Evolutionary conservation across 1,139 yeast species (phyloP), one percentile per base, ranked within the genome.

Genomic region (Insectozyma bohioensis): DNA sequence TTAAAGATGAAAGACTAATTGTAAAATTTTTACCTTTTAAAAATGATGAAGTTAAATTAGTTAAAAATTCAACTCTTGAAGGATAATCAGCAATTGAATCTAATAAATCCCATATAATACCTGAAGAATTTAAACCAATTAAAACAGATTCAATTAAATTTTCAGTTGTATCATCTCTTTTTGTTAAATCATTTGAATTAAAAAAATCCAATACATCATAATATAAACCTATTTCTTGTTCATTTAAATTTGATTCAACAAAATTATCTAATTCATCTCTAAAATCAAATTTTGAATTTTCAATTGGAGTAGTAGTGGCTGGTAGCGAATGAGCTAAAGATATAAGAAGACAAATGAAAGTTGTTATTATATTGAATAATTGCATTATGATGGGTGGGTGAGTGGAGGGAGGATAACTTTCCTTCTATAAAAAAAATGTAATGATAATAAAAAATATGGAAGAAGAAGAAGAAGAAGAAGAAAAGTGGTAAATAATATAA

Each of bases 71-170:
- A 35, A 66, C 49, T 32, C 63, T 46, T 20, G 42, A 42, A 2
- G 67, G 60, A 33, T 56, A 47, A 21, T 52, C 60, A 12, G 68
- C 68, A 30, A 65, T 49, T 24, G 56, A 54, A 41, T 69, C 70
- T 31, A 69, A 56, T 13, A 58, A 50, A 9, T 51, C 48, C 52
- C 64, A 63, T 26, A 69, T 47, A 11, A 69, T 42, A 10, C 70
- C 72, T 1, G 73, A 56, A 20, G 42, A 44, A 44, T 68, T 67
- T 22, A 67, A 50, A n/a, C 51, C 32, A 12, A 43, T 33, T 16
- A 67, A 42, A 13, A 63, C 39, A 8, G 49, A 32, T 20, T 51
- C 57, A 30, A 60, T 46, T 9, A 52, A 45, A 7, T 46, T 42
- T 39, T 51, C 49, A n/a, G 19, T 24, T 23, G 20, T 24, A 23